Evolutionary conservation across 805 yeast species (phyloP), one percentile per base, ranked within the genome.

Genomic region (Wickerhamomyces alni): DNA sequence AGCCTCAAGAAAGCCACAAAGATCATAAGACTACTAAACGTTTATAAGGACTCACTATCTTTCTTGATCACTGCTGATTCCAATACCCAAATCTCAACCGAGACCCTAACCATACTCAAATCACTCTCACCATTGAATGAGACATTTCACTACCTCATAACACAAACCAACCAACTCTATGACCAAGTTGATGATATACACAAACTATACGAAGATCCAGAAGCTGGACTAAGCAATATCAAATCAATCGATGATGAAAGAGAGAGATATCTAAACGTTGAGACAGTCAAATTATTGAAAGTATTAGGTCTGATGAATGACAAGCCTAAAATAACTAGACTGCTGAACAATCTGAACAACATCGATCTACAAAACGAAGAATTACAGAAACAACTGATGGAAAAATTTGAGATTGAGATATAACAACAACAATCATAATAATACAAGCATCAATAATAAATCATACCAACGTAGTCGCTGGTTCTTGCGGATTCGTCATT

Each of bases 101-200:
- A 45, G 30, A 31, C 40, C 2, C 19, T 41, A 30, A 21, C 37
- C 3, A 57, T 62, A 3, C 43, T 69, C 25, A 61, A 58, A 35
- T 48, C 63, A 8, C 51, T 73, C 18, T 58, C 67, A 12, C 78
- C 79, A 4, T 45, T 74, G 15, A 68, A 68, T 39, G 78, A 74
- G 40, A 67, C 71, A 7, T 50, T 74, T 11, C 62, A 65, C 47
- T 74, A 69, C 44, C 45, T 74, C 28, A 47, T 72, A 8, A 58
- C 61, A 17, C 75, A 74, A 46, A 69, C 67, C 8, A 61, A 63
- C 26, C 67, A 55, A 22, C 36, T 56, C 10, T 52, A 47, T 30
- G 44, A 37, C 25, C 48, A 30, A 41, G 44, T 37, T 19, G 35
- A 36, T 5, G 29, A 37, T 3, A 43, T 54, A 13, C 35, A 40